phyloP scores from a whole-genome alignment of 495 filamentous ascomycete species.

The Penicillium egyptiacum region DNA sequence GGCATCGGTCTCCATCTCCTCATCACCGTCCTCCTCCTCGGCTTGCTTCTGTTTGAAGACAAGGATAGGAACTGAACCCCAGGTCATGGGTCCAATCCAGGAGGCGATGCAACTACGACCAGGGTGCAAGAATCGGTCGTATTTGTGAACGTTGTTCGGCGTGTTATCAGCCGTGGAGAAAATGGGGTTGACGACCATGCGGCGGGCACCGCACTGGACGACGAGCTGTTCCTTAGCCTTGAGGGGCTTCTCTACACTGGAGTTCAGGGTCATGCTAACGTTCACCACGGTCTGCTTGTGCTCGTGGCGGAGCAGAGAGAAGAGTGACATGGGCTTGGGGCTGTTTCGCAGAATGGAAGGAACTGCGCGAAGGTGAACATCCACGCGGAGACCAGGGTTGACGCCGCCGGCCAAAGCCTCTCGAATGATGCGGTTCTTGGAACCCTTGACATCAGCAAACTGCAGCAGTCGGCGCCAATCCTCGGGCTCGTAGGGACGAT shows the following conservation, averaged over 20 bases:
- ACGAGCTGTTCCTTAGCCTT: conserved; percentile 89
- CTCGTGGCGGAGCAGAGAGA: conserved; percentile 88
- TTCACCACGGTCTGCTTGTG: conserved; percentile 89
- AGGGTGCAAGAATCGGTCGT: conserved; percentile 87
- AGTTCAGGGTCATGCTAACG: conserved; percentile 77
- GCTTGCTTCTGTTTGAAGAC: conserved; percentile 68
- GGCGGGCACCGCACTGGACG: conserved; percentile 81
- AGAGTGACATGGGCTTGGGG: conserved; percentile 63
- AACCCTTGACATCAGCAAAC: conserved; percentile 77
- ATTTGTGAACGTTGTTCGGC: conserved; percentile 95
- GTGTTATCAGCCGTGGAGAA: conserved; percentile 83
- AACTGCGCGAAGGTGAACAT: conserved; percentile 74
- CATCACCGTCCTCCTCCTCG: conserved; percentile 35
- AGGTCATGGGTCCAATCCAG: conserved; percentile 86
- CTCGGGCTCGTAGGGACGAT: conserved; percentile 78
- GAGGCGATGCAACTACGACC: conserved; percentile 87
- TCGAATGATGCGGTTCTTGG: conserved; percentile 68
- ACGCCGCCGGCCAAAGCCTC: conserved; percentile 88
- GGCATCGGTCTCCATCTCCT: conserved; percentile 41
- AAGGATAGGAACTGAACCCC: conserved; percentile 85
- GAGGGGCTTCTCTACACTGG: conserved; percentile 67
- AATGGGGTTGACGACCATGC: conserved; percentile 83
- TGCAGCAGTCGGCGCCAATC: conserved; percentile 85
- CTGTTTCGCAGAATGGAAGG: conserved; percentile 58
- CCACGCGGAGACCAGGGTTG: conserved; percentile 74